These are phyloP conservation scores for Diaporthe eres DNA, from an alignment of 2,329 filamentous ascomycete genomes.

Conservation along the genomic window DNA sequence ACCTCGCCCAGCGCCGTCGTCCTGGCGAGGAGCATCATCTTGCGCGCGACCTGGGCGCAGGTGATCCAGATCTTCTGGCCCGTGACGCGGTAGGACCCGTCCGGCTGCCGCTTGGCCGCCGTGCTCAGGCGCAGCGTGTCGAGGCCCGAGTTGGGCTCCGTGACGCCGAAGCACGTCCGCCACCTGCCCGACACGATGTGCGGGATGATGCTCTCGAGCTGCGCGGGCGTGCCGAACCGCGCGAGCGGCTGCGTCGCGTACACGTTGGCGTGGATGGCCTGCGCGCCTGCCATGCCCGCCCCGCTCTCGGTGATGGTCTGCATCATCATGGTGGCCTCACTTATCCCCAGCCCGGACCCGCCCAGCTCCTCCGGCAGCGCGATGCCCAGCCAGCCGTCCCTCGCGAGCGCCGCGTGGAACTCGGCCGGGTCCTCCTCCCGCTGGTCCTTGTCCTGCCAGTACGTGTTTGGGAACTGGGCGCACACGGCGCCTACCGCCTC, in stretches of 20 bases:
- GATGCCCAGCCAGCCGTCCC: conserved; percentile 86
- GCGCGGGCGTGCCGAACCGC: conserved; percentile 77
- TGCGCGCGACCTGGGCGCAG: conserved; percentile 83
- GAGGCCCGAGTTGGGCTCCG: conserved; percentile 85
- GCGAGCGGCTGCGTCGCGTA: conserved; percentile 84
- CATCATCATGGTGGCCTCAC: conserved; percentile 91
- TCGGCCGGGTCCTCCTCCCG: conserved; percentile 79
- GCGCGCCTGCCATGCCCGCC: conserved; percentile 81
- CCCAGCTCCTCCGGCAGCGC: conserved; percentile 82
- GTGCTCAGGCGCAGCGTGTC: conserved; percentile 82
- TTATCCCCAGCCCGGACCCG: conserved; percentile 82
- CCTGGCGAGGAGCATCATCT: conserved; percentile 86
- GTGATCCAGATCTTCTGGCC: conserved; percentile 95
- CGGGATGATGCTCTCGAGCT: conserved; percentile 75
- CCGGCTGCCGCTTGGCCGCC: conserved; percentile 65
- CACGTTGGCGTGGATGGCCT: conserved; percentile 76
- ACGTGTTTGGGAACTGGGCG: conserved; percentile 78
- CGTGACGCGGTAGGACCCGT: conserved; percentile 75
- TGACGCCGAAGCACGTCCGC: conserved; percentile 86
- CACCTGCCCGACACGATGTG: conserved; percentile 80
- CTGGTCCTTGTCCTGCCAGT: conserved; percentile 83
- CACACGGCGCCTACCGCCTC: conserved; percentile 79
- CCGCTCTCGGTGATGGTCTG: conserved; percentile 85
- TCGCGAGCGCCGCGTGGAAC: conserved; percentile 81
- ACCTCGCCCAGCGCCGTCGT: conserved; percentile 79